Evolutionary conservation across 2,329 filamentous ascomycete species (phyloP).

Genomic region (Exophiala bonariae): DNA sequence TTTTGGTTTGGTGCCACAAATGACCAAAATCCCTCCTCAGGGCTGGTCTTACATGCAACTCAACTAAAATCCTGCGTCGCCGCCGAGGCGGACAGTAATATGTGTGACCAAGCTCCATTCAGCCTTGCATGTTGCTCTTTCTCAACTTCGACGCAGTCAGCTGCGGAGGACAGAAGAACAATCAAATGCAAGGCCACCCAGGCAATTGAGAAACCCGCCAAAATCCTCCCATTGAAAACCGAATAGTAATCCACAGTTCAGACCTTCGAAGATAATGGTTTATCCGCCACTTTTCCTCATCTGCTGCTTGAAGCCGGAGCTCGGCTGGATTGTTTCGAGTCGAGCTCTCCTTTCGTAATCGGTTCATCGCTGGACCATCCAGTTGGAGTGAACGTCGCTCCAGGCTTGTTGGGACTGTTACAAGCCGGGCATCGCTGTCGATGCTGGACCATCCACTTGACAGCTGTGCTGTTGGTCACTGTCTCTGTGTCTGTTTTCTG

Average conservation of each 20-base stretch:
- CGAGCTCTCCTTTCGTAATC: slow-evolving; percentile 22
- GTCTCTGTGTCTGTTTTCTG: slow-evolving; percentile 16
- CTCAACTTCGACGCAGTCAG: neutral
- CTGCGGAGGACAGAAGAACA: no score
- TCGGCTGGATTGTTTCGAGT: slow-evolving; percentile 25
- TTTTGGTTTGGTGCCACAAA: no score
- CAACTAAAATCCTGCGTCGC: no score
- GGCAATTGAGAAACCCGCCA: no score
- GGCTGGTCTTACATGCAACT: no score
- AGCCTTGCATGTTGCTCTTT: neutral
- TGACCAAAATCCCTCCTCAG: no score
- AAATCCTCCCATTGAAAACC: no score
- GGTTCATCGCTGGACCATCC: slow-evolving; percentile 26
- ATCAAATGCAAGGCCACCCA: no score
- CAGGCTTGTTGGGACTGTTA: slow-evolving; percentile 9
- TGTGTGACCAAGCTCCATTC: no score
- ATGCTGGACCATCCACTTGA: slow-evolving; percentile 14
- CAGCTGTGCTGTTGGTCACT: slow-evolving; percentile 10
- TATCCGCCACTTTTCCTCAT: neutral
- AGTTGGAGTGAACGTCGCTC: slow-evolving; percentile 15
- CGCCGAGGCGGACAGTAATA: no score
- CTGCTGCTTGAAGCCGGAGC: slow-evolving; percentile 6
- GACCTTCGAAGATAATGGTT: no score
- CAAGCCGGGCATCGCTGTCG: slow-evolving; percentile 13
- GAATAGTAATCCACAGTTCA: no score